Conservation (phyloP, 257 asterid genomes). For the Jacaranda mimosifolia region DNA sequence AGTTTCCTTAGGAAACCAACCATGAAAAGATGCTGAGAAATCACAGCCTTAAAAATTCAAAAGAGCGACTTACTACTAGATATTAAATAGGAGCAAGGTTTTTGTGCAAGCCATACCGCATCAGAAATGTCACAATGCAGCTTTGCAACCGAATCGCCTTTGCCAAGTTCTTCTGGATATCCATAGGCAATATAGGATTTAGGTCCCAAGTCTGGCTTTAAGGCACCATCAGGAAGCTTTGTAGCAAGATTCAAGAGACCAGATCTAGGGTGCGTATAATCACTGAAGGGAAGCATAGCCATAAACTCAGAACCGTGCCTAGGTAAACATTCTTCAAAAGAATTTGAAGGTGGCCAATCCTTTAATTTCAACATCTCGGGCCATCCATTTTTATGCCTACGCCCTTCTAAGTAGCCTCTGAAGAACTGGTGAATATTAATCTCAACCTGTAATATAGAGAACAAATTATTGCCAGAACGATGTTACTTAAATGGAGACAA, state of each 20-base stretch:
- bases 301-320: slow-evolving; percentile 80
- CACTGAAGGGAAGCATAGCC: slow-evolving; percentile 80
- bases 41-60: background rate
- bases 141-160: slow-evolving; percentile 83
- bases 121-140: slow-evolving; percentile 89
- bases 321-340: slow-evolving; percentile 80
- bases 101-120: slow-evolving; percentile 63
- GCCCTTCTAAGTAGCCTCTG: slow-evolving; percentile 81
- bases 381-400: slow-evolving; percentile 66
- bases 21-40: slow-evolving; percentile 9
- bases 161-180: slow-evolving; percentile 71
- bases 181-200: slow-evolving; percentile 91
- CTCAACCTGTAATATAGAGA: slow-evolving; percentile 63
- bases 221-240: slow-evolving; percentile 71
- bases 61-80: slow-evolving; percentile 20
- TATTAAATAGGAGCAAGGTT: slow-evolving; percentile 6
- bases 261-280: slow-evolving; percentile 72
- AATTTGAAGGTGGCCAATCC: slow-evolving; percentile 92
- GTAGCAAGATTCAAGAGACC: slow-evolving; percentile 83
- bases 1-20: background rate
- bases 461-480: background rate
- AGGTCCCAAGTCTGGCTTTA: slow-evolving; percentile 92
- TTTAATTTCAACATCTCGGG: slow-evolving; percentile 84
- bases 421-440: slow-evolving; percentile 74
- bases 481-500: background rate